Percentiles rank a stretch among this genome's conserved stretches.
Evolutionary conservation across 441 rosid species (phyloP).

Genomic region (Mallotus repandus): DNA sequence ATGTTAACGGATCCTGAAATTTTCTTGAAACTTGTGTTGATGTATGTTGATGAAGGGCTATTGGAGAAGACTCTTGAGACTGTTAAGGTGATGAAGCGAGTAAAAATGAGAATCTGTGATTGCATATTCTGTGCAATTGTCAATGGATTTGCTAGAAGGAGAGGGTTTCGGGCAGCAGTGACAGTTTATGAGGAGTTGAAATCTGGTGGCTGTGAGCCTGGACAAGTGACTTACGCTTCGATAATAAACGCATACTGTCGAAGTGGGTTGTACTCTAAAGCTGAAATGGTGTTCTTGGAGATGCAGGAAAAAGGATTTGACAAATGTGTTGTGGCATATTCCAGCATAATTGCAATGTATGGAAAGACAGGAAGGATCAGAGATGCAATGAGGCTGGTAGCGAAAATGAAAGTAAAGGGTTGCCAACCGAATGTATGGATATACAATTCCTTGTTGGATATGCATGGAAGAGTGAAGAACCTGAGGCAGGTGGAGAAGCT

Average conservation of each 20-base stretch:
- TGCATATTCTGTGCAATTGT: constrained; percentile 70
- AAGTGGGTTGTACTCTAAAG: constrained; percentile 48
- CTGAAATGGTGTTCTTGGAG: constrained; percentile 57
- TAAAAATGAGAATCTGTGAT: constrained; percentile 55
- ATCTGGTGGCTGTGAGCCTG: constrained; percentile 56
- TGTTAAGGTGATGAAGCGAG: constrained; percentile 50
- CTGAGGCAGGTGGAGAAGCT: constrained; percentile 71
- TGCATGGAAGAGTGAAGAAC: constrained; percentile 71
- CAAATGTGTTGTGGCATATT: constrained; percentile 77
- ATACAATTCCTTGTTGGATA: constrained; percentile 74
- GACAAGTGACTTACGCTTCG: constrained; percentile 87
- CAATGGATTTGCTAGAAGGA: constrained; percentile 59
- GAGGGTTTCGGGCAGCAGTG: constrained; percentile 56
- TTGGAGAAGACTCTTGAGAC: constrained; percentile 59
- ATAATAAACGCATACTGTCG: constrained; percentile 62
- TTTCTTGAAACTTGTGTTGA: constrained; percentile 65
- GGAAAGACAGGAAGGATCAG: constrained; percentile 63
- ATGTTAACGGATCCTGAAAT: constrained; percentile 64
- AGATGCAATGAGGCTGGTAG: constrained; percentile 69
- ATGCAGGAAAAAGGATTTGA: constrained; percentile 73
- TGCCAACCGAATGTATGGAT: constrained; percentile 82
- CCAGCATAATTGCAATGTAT: constrained; percentile 72
- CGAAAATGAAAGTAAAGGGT: constrained; percentile 74
- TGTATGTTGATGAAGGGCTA: constrained; percentile 56
- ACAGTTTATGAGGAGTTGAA: constrained; percentile 50